phyloP scores from a whole-genome alignment of 2,329 filamentous ascomycete species.

The Phoma herbarum region DNA sequence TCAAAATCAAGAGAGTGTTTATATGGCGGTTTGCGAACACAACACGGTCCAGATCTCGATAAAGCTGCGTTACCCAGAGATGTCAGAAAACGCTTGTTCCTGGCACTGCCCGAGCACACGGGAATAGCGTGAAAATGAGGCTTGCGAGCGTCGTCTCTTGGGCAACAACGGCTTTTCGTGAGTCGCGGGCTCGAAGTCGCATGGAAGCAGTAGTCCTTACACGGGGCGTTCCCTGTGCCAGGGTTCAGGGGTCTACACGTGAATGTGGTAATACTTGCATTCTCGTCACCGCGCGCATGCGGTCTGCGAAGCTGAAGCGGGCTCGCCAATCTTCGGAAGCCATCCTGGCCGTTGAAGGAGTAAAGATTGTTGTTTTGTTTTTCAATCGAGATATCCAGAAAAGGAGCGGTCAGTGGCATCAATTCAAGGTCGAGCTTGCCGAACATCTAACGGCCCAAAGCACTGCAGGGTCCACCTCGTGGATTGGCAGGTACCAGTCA shows the following conservation, averaged over 20 bases:
- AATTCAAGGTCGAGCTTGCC: slow-evolving; percentile 17
- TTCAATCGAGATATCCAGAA: slow-evolving; percentile 3
- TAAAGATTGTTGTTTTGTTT: slow-evolving; percentile 13
- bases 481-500: slow-evolving; percentile 15
- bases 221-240: slow-evolving; percentile 29
- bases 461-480: slow-evolving; percentile 17
- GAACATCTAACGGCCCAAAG: slow-evolving; percentile 21
- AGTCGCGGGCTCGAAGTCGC: slow-evolving; percentile 11
- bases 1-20: slow-evolving; percentile 6
- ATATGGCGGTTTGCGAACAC: slow-evolving; percentile 11
- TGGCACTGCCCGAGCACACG: slow-evolving; percentile 10
- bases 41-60: slow-evolving; percentile 12
- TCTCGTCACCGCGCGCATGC: slow-evolving; percentile 56
- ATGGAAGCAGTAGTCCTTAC: slow-evolving; percentile 27
- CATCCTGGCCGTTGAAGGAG: slow-evolving; percentile 27
- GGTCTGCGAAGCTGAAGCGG: slow-evolving; percentile 55
- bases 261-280: slow-evolving; percentile 56
- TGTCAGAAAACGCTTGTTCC: slow-evolving; percentile 13
- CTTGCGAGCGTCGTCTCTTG: slow-evolving; percentile 11
- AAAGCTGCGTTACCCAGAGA: slow-evolving; percentile 15
- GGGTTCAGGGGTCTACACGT: slow-evolving; percentile 15
- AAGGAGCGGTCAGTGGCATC: slow-evolving; percentile 20
- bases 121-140: slow-evolving; percentile 13
- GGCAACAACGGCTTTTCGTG: slow-evolving; percentile 14
- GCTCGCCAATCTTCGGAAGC: slow-evolving; percentile 52